Conservation (phyloP, 1,284 basidiomycete genomes). For the Cystobasidium pallidum region DNA sequence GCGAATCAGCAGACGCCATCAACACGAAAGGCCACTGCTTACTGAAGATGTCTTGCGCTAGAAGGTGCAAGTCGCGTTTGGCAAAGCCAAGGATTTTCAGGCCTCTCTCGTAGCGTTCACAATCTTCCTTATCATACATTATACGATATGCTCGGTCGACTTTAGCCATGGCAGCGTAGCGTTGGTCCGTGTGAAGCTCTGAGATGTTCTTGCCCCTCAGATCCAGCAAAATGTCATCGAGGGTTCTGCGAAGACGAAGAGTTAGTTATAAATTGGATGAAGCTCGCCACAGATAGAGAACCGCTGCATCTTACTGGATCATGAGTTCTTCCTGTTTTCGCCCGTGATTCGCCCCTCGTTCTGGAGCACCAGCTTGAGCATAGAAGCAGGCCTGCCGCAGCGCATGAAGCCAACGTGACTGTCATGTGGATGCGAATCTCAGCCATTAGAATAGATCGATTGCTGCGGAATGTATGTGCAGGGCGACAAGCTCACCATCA, state of each 20-base stretch:
- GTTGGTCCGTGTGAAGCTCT: constrained; percentile 44
- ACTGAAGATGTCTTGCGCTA: constrained; percentile 41
- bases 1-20: neutral
- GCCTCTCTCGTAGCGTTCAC: constrained; percentile 48
- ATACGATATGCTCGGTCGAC: constrained; percentile 46
- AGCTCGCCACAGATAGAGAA: neutral
- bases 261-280: neutral
- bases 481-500: constrained; percentile 14
- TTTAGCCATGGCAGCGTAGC: constrained; percentile 40
- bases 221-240: constrained; percentile 48
- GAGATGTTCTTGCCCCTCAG: constrained; percentile 48
- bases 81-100: constrained; percentile 46
- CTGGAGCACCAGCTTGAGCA: constrained; percentile 20
- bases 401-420: constrained; percentile 39
- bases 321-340: constrained; percentile 10
- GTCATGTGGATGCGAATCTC: no score
- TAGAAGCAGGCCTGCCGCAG: constrained; percentile 39
- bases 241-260: constrained; percentile 43
- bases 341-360: neutral
- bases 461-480: no score
- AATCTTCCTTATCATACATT: constrained; percentile 50
- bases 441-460: no score
- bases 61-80: constrained; percentile 20
- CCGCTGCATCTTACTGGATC: constrained; percentile 5
- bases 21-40: neutral